Evolutionary conservation across 108 stramenopile genomes (phyloP).

Genomic region (Conticribra guillardii): DNA sequence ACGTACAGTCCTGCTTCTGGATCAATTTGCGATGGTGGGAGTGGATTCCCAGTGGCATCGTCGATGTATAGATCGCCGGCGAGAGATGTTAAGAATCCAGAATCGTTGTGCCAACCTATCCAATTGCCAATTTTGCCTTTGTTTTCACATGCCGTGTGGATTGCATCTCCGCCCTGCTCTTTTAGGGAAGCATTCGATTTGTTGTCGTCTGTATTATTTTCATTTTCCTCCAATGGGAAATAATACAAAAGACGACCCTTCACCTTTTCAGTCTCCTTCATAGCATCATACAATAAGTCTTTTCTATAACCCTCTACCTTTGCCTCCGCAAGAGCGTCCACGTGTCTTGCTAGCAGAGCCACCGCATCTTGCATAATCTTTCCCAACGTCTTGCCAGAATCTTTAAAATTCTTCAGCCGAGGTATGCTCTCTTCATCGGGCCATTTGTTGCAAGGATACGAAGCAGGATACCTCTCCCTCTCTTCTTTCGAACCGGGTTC

Average conservation of each 20-base stretch:
- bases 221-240: conserved; percentile 70
- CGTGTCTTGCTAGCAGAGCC: conserved; percentile 60
- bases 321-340: conserved; percentile 66
- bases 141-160: too few species aligned
- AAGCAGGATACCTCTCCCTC: conserved; percentile 72
- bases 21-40: conserved; percentile 55
- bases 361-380: conserved; percentile 78
- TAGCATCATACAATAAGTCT: conserved; percentile 53
- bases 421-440: conserved; percentile 68
- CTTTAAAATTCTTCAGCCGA: conserved; percentile 56
- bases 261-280: conserved; percentile 84
- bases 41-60: conserved; percentile 60
- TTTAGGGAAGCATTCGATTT: conserved; percentile 12
- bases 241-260: conserved; percentile 93
- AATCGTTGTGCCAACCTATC: conserved; percentile 96
- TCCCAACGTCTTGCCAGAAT: conserved; percentile 67
- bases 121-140: conserved; percentile 62
- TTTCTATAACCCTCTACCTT: conserved; percentile 36
- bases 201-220: conserved; percentile 12
- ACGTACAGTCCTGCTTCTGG: conserved; percentile 85
- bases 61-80: conserved; percentile 89
- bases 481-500: conserved; percentile 79
- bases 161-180: too few species aligned
- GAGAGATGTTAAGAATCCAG: conserved; percentile 90
- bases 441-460: conserved; percentile 91